These are phyloP conservation scores for Pelargonium nanum DNA, from an alignment of 345 rosid species.

Conservation along the genomic window DNA sequence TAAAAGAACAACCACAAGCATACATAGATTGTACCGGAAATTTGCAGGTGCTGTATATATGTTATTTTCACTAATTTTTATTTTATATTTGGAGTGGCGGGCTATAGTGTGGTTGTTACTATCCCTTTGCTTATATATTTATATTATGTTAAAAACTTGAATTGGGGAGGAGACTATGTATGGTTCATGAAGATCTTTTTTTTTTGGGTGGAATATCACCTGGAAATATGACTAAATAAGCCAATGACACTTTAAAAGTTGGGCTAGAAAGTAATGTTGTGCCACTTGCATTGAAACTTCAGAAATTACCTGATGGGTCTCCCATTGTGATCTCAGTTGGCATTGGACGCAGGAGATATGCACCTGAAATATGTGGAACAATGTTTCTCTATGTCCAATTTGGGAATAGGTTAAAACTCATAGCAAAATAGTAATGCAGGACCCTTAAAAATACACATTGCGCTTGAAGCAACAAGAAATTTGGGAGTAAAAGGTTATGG, in stretches of 20 bases:
- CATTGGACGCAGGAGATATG: neutral
- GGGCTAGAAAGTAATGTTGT: neutral
- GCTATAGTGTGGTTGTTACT: too few species aligned
- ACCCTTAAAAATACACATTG: neutral
- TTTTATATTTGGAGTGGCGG: neutral
- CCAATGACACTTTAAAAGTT: neutral
- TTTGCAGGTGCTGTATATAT: slow-evolving; percentile 52
- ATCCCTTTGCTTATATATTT: too few species aligned
- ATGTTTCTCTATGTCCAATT: neutral
- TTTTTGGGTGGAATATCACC: neutral
- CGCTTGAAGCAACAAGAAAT: neutral
- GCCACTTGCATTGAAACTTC: neutral
- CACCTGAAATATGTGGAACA: neutral
- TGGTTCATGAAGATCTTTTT: too few species aligned
- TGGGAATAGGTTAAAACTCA: neutral
- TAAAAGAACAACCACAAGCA: slow-evolving; percentile 74
- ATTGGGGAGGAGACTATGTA: too few species aligned
- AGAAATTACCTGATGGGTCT: neutral
- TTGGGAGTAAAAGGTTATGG: neutral
- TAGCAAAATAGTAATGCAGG: neutral
- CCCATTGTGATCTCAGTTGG: neutral
- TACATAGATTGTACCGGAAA: slow-evolving; percentile 89
- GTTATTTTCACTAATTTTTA: too few species aligned
- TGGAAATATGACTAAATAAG: neutral
- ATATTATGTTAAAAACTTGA: neutral